A percentile compares a stretch with the other conserved stretches of the same genome.
phyloP scores from a whole-genome alignment of 345 rosid species.

The Nephelium lappaceum region DNA sequence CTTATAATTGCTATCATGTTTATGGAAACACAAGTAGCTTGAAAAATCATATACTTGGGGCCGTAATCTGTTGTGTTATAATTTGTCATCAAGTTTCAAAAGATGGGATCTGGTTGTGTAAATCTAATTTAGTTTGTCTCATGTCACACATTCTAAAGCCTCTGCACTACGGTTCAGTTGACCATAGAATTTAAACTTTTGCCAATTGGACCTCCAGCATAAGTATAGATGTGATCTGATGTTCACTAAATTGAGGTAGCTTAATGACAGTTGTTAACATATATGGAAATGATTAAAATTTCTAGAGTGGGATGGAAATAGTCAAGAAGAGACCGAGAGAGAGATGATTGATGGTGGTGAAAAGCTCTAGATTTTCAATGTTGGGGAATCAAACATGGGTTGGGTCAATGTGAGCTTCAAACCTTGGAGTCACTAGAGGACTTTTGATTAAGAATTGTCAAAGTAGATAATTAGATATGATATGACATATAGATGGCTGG shows the following conservation, averaged over 20 bases:
- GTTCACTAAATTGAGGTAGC: too few relatives aligned
- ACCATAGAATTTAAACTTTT: too few relatives aligned
- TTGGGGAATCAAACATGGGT: background rate
- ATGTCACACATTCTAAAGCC: too few relatives aligned
- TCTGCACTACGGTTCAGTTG: too few relatives aligned
- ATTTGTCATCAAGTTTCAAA: background rate
- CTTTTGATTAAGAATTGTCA: too few relatives aligned
- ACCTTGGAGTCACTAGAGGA: background rate
- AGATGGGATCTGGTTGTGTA: background rate
- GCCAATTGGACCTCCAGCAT: too few relatives aligned
- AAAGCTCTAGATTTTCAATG: background rate
- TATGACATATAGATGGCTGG: too few relatives aligned
- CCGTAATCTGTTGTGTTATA: background rate
- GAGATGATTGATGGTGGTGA: too few relatives aligned
- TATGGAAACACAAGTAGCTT: background rate
- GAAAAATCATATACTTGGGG: background rate
- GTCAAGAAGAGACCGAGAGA: background rate
- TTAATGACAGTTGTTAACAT: too few relatives aligned
- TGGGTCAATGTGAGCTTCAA: background rate
- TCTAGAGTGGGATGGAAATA: background rate
- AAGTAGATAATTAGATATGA: too few relatives aligned
- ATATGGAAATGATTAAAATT: too few relatives aligned
- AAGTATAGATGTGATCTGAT: too few relatives aligned
- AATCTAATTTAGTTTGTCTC: background rate
- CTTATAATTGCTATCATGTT: background rate